Conservation (phyloP, 257 asterid species). For the Plectranthus barbatus region DNA sequence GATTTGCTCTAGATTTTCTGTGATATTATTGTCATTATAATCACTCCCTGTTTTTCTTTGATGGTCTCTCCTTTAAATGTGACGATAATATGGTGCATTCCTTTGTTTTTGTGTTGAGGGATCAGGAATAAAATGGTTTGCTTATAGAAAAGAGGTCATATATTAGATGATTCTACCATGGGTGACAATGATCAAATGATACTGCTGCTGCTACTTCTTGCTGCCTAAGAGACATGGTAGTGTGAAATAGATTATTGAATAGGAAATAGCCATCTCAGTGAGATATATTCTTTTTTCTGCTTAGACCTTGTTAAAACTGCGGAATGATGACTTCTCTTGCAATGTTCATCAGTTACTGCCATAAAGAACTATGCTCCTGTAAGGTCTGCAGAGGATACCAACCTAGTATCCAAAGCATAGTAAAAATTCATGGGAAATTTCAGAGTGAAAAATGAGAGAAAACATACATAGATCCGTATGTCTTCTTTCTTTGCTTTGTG, state of each 20-base stretch:
- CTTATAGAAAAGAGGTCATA: no score
- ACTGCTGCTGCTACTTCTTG: not conserved
- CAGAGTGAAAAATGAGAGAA: not conserved
- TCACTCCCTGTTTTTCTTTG: not conserved
- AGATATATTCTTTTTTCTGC: not conserved
- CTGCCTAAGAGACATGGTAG: not conserved
- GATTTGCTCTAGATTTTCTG: conserved; percentile 2
- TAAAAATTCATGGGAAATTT: not conserved
- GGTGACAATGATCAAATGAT: not conserved
- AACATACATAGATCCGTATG: no score
- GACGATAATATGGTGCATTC: not conserved
- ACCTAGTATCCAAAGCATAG: not conserved
- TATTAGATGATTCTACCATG: not conserved
- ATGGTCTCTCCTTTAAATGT: not conserved
- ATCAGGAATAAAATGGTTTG: not conserved
- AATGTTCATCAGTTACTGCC: not conserved
- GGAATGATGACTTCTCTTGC: not conserved
- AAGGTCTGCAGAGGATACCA: not conserved
- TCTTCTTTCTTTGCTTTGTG: not conserved
- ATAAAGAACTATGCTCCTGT: not conserved
- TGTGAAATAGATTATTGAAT: not conserved
- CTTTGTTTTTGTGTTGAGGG: not conserved
- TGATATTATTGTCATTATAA: not conserved
- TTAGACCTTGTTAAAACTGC: no score
- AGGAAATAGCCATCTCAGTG: not conserved